Evolutionary conservation across 805 yeast species (phyloP), one percentile per base, ranked within the genome.

Genomic region (Metschnikowia rubicola): DNA sequence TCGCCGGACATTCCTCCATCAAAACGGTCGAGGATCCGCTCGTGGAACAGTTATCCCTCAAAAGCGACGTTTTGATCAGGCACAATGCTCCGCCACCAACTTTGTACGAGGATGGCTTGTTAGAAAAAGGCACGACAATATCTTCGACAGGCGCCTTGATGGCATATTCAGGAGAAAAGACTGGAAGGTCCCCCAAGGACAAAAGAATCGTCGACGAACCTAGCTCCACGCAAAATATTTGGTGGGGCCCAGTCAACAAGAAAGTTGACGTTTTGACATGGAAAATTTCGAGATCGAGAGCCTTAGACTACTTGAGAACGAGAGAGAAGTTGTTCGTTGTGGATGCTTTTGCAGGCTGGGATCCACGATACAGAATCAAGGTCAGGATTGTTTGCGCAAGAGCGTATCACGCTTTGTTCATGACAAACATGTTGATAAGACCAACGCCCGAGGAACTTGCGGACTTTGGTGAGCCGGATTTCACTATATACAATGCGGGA

Each of bases 241-340:
- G 99, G 99, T 92, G 99, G 99, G 99, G 99, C 26, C 98, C 98
- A 2, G 99, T 92, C 58, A 92, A 92, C 77, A 89, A 87, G 73
- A 88, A 92, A 73, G 91, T 92, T 59, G 86, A 88, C 51, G 96
- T 89, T 71, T 83, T 84, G 66, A 90, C 97, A 19, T 92, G 98
- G 98, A 81, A 82, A 61, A 90, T 92, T 61, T 88, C 95, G 68
- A 86, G 96, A 68, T 92, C 92, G 60, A 88, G 99, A 74, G 98
- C 99, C 43, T 80, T 91, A 57, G 99, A 92, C 72, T 92, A 91
- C 76, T 80, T 92, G 68, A 87, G 96, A 79, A 92, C 98, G 47
- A 86, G 96, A 73, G 91, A 86, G 61, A 89, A 90, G 68, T 83
- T 94, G 62, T 92, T 86, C 71, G 91, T 92, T 54, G 90, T 92